Percentiles rank a stretch among this genome's conserved stretches.
Evolutionary conservation across 2,329 filamentous ascomycete genomes (phyloP).

Genomic region (Phialemoniopsis sp.): DNA sequence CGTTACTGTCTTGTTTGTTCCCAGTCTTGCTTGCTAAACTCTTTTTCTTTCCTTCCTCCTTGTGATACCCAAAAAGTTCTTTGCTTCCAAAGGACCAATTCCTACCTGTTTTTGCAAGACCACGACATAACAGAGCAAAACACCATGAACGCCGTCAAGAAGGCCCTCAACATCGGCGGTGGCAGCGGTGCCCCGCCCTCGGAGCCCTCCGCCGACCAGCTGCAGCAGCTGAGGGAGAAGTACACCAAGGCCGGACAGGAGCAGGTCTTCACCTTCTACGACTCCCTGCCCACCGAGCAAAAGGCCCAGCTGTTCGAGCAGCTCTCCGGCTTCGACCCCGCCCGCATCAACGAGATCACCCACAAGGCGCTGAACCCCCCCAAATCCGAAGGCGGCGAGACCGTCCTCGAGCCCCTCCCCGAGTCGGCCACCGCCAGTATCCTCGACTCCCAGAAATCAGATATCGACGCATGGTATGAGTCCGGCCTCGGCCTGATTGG

Average conservation of each 20-base stretch:
- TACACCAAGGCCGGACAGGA: constrained; percentile 73
- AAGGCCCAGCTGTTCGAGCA: constrained; percentile 79
- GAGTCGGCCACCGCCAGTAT: constrained; percentile 83
- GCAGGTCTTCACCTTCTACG: constrained; percentile 85
- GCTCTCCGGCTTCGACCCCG: constrained; percentile 75
- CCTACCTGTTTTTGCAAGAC: background rate
- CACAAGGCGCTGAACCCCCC: constrained; percentile 77
- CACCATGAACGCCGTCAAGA: constrained; percentile 38
- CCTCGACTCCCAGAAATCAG: constrained; percentile 76
- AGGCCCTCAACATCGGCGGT: constrained; percentile 30
- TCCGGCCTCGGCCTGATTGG: constrained; percentile 76
- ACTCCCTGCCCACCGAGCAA: constrained; percentile 68
- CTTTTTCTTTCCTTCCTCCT: background rate
- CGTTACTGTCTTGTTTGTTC: background rate
- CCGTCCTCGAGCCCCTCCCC: constrained; percentile 78
- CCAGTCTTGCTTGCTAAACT: background rate
- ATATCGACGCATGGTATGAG: constrained; percentile 82
- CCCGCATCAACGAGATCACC: constrained; percentile 83
- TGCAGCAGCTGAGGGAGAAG: constrained; percentile 64
- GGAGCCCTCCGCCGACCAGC: constrained; percentile 60
- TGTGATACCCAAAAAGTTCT: background rate
- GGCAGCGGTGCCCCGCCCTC: constrained; percentile 27
- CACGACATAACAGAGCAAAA: constrained; percentile 12
- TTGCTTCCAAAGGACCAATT: background rate
- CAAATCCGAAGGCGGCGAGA: constrained; percentile 46